Conservation (phyloP, 495 filamentous ascomycete genomes). For the Corynascus novoguineensis region DNA sequence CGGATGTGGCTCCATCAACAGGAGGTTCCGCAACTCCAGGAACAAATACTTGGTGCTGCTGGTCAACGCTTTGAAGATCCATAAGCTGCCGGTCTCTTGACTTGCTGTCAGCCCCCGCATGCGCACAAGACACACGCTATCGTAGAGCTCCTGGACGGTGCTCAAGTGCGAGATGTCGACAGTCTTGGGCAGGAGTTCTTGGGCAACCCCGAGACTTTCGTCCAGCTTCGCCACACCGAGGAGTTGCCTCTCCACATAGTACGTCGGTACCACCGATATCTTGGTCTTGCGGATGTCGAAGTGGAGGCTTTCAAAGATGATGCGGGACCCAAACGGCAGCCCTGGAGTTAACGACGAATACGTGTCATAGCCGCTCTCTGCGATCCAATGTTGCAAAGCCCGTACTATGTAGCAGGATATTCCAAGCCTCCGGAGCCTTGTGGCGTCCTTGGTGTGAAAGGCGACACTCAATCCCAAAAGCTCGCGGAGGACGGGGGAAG, state of each 20-base stretch:
- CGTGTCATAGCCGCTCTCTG: slow-evolving; percentile 9
- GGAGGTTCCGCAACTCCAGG: slow-evolving; percentile 42
- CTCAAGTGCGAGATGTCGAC: slow-evolving; percentile 39
- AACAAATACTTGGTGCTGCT: slow-evolving; percentile 46
- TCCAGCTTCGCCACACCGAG: slow-evolving; percentile 28
- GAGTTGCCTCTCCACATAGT: slow-evolving; percentile 40
- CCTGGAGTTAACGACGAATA: slow-evolving; percentile 22
- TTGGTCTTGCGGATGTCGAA: slow-evolving; percentile 34
- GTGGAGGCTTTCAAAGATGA: slow-evolving; percentile 41
- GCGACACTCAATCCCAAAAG: slow-evolving; percentile 39
- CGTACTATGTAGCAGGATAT: slow-evolving; percentile 40
- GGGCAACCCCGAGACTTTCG: slow-evolving; percentile 25
- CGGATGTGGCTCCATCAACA: slow-evolving; percentile 37
- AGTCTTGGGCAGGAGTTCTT: slow-evolving; percentile 27
- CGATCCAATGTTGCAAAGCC: slow-evolving; percentile 40
- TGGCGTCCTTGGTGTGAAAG: slow-evolving; percentile 45
- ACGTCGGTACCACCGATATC: slow-evolving; percentile 36
- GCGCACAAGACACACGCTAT: slow-evolving; percentile 43
- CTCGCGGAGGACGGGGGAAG: slow-evolving; percentile 31
- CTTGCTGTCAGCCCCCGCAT: slow-evolving; percentile 15
- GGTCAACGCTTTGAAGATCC: slow-evolving; percentile 46
- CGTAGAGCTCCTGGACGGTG: slow-evolving; percentile 40
- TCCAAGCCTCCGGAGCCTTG: slow-evolving; percentile 36
- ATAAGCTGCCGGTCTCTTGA: slow-evolving; percentile 20
- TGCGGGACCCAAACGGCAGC: slow-evolving; percentile 44